Evolutionary conservation across 2,329 filamentous ascomycete species (phyloP), one percentile per base, ranked within the genome.

Genomic region (Aspergillus sp.): DNA sequence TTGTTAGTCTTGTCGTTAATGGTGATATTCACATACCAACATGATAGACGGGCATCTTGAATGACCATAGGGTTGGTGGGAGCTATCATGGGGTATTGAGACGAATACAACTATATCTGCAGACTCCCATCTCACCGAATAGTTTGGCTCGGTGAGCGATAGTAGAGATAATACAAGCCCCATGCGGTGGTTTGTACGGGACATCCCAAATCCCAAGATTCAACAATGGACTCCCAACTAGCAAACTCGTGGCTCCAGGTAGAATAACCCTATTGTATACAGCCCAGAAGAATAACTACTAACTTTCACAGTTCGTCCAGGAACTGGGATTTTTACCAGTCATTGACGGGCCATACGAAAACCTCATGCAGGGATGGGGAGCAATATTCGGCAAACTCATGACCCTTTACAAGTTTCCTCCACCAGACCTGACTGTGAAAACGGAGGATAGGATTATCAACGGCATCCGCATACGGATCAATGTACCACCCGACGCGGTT

Each of bases 371-470:
- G 12, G 39, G 33, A 27, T 56, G 53, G 53, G 30, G 37, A 9
- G 20, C 15, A 13, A 15, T 56, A 20, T 13, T 50, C 17, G n/a
- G 37, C n/a, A 42, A 44, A 12, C 53, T 56, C 6, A 30, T 48
- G n/a, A n/a, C 45, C 2, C 22, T 37, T 1, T 56, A 50, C 34
- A 15, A 12, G 13, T 34, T 56, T 13, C 55, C 49, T 4, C 42
- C 44, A 13, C 52, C 51, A 4, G 56, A 58, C 34, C 9, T 22
- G 17, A 44, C 30, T n/a, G 51, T 58, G 19, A 9, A 47, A 3
- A 55, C 56, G 45, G 20, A 54, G 5, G 56, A 58, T 11, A 33
- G 51, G 6, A 42, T 24, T 9, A 13, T 51, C 13, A 22, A 54
- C 19, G 40, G 37, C 30, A 12, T 49, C 45, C 37, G 37, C 22